Base-by-base conservation (phyloP, 1,139 yeast genomes). In the Saccharomyces hybrid region DNA sequence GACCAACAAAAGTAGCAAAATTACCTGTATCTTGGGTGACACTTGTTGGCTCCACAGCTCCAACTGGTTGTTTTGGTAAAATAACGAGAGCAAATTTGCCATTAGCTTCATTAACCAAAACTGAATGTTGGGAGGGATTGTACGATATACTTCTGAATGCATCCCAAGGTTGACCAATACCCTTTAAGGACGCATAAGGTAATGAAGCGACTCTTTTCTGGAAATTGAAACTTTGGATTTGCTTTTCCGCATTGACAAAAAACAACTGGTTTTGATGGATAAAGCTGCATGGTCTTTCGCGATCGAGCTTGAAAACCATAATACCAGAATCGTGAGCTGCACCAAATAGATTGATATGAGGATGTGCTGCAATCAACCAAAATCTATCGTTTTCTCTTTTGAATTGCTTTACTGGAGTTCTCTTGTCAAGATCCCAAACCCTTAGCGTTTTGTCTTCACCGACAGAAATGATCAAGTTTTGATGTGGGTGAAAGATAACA, bases 291-390 rank as follows among this genome's bases (percentile, higher is more conserved):
- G 99, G 99, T 71, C 99, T 84, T 77, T 95, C 99, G 69, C 99
- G 86, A 71, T 90, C 98, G 59, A 95, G 79, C 74, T 95, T 95
- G 80, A 95, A 95, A 54, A 95, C 96, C 96, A 93, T 91, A 31
- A 91, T 96, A 69, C 99, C 99, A 13, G 90, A 80, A 72, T 95
- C 99, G 73, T 93, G 98, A 67, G 97, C 95, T 44, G 97, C 88
- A 52, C 97, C 99, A 75, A 93, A 91, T 67, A 93, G 78, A 70
- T 93, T 93, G 72, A 91, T 86, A 51, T 79, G 77, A 56, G 97
- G 97, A 70, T 95, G 99, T 50, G 90, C 80, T 23, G 91, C 84
- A 63, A 93, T 78, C 64, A 88, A 78, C 99, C 99, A 95, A 73
- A 95, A 91, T 68, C 98, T 82, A 72, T 93, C 99, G 65, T 84